phyloP scores from a whole-genome alignment of 805 yeast species.

The Kregervanrija fluxuum region DNA sequence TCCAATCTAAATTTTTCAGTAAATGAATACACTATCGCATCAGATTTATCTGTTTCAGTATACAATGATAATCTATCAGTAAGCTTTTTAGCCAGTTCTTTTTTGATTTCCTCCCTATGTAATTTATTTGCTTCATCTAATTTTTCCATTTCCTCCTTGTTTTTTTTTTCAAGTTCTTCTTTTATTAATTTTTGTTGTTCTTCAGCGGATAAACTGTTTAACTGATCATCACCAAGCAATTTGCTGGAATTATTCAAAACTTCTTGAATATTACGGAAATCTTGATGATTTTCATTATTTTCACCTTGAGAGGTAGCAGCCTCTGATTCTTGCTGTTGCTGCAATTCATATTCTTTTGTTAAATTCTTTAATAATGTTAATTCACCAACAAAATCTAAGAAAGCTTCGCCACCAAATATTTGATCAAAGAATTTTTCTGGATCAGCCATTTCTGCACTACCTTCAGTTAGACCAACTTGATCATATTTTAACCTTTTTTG shows the following conservation, averaged over 20 bases:
- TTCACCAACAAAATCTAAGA: constrained; percentile 75
- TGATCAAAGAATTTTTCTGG: constrained; percentile 77
- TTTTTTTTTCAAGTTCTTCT: constrained; percentile 27
- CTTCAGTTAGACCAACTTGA: constrained; percentile 51
- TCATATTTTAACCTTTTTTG: constrained; percentile 69
- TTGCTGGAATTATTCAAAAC: not conserved
- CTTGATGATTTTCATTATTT: constrained; percentile 39
- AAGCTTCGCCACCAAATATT: constrained; percentile 81
- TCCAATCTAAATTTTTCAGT: constrained; percentile 48
- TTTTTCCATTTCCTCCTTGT: constrained; percentile 49
- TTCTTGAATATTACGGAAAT: constrained; percentile 3
- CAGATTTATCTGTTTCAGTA: constrained; percentile 54
- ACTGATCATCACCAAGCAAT: constrained; percentile 21
- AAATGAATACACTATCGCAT: constrained; percentile 53
- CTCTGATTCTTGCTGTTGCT: constrained; percentile 24
- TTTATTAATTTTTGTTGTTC: constrained; percentile 24
- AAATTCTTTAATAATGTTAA: constrained; percentile 60
- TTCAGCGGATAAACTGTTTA: constrained; percentile 17
- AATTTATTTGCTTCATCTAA: constrained; percentile 70
- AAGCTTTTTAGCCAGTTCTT: constrained; percentile 43
- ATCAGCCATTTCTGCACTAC: constrained; percentile 66
- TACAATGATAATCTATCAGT: constrained; percentile 37
- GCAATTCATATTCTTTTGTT: constrained; percentile 45
- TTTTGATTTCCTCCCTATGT: constrained; percentile 48
- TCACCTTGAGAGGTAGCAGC: constrained; percentile 32